A percentile compares a stretch with the other conserved stretches of the same genome.
phyloP scores from a whole-genome alignment of 495 filamentous ascomycete species.

The Staphylotrichum longicolle region DNA sequence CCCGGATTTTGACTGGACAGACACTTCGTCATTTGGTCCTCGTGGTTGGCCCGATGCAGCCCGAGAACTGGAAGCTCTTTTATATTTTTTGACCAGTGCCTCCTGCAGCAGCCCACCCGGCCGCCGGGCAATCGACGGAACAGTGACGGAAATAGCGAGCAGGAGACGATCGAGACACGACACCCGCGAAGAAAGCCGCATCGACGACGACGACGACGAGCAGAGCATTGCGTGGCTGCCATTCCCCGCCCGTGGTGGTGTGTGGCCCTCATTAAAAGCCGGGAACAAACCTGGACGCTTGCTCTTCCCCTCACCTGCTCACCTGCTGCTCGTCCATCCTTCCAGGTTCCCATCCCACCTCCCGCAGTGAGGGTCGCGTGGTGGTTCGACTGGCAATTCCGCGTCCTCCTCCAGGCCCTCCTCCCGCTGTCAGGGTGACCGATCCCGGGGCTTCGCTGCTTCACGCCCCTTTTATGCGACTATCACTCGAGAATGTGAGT shows the following conservation, averaged over 20 bases:
- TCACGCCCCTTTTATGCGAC: slow-evolving; percentile 24
- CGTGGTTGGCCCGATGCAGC: slow-evolving; percentile 13
- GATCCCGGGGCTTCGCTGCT: slow-evolving; percentile 11
- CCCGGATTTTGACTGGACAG: slow-evolving; percentile 18
- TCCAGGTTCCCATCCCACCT: not conserved
- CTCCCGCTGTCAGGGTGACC: slow-evolving; percentile 7
- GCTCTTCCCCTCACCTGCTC: slow-evolving; percentile 12
- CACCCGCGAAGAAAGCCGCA: not conserved
- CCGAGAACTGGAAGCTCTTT: not conserved
- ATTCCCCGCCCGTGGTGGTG: slow-evolving; percentile 3
- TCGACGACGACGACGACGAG: not conserved
- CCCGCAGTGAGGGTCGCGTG: slow-evolving; percentile 12
- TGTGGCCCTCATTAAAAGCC: slow-evolving; percentile 1
- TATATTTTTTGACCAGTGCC: slow-evolving; percentile 6
- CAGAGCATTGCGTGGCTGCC: not conserved
- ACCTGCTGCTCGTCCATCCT: not conserved
- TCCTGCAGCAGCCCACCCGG: slow-evolving; percentile 10
- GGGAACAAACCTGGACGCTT: slow-evolving; percentile 3
- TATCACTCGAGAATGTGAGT: slow-evolving; percentile 30
- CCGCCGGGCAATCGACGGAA: slow-evolving; percentile 7
- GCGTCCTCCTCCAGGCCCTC: slow-evolving; percentile 2
- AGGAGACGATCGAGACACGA: slow-evolving; percentile 1
- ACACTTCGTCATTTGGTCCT: slow-evolving; percentile 15
- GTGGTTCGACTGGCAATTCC: slow-evolving; percentile 14
- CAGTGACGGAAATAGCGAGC: not conserved